These are phyloP conservation scores for Heliamphora exappendiculata DNA, from an alignment of 148 eudicot species.

Conservation along the genomic window DNA sequence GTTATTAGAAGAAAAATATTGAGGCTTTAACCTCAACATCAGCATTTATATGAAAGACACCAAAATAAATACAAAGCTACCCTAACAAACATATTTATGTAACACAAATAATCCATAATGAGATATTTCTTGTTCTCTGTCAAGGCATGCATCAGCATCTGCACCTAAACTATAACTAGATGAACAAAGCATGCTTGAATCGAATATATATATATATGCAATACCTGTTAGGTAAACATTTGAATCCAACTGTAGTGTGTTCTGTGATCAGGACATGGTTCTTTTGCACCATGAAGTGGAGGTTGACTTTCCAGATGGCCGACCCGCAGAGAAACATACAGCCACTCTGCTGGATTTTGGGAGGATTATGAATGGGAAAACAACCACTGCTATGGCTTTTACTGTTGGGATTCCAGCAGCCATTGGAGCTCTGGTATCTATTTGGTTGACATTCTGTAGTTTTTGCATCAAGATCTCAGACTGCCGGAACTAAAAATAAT, in stretches of 20 bases:
- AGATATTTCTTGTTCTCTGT: no score
- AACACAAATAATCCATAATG: no score
- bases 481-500: slow-evolving; percentile 9
- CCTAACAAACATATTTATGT: no score
- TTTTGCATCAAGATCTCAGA: neutral
- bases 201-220: slow-evolving; percentile 5
- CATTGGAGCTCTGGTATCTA: slow-evolving; percentile 79
- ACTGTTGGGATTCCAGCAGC: slow-evolving; percentile 96
- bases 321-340: slow-evolving; percentile 45
- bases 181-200: neutral
- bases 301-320: slow-evolving; percentile 53
- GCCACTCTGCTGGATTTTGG: slow-evolving; percentile 87
- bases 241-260: neutral
- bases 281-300: slow-evolving; percentile 89
- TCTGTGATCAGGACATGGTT: slow-evolving; percentile 72
- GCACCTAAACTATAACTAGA: neutral
- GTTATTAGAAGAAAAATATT: no score
- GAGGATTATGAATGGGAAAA: slow-evolving; percentile 51
- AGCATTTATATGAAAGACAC: no score
- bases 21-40: no score
- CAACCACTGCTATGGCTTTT: slow-evolving; percentile 78
- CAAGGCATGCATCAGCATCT: slow-evolving; percentile 1
- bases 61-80: no score
- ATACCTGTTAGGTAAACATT: neutral
- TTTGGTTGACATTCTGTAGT: slow-evolving; percentile 2